Percentiles rank a stretch among this genome's conserved stretches.
Evolutionary conservation across 1,284 basidiomycete species (phyloP).

Genomic region (Flammula alnicola): DNA sequence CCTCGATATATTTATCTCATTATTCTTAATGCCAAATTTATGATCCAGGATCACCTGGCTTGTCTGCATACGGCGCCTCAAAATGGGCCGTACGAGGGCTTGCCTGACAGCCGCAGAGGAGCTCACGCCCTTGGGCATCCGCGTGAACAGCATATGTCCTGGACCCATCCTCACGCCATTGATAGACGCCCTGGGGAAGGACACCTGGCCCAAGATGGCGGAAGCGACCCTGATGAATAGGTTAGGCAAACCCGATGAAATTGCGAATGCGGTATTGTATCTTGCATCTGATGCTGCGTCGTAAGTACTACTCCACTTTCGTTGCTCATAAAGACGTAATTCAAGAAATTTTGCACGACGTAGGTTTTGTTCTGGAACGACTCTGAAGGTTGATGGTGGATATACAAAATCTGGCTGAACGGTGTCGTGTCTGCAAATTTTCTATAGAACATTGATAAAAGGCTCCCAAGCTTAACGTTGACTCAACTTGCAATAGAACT

Average conservation of each 20-base stretch:
- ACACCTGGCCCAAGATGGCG: conserved; percentile 4
- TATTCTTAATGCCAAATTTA: no score
- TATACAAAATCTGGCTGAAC: conserved; percentile 7
- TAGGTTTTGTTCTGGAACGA: conserved; percentile 11
- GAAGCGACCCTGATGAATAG: conserved; percentile 9
- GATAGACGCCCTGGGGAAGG: conserved; percentile 7
- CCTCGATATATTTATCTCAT: not conserved
- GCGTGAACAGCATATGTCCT: conserved; percentile 12
- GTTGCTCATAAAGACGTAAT: not conserved
- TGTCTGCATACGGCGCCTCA: conserved; percentile 13
- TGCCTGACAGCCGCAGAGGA: conserved; percentile 10
- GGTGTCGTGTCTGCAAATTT: no score
- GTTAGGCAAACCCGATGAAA: conserved; percentile 10
- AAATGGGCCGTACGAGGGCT: conserved; percentile 12
- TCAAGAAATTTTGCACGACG: not conserved
- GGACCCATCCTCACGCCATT: conserved; percentile 10
- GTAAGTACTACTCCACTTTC: not conserved
- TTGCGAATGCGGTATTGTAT: conserved; percentile 12
- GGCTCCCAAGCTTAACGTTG: no score
- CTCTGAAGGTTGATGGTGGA: conserved; percentile 8
- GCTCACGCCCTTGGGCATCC: conserved; percentile 9
- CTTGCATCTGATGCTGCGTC: conserved; percentile 11
- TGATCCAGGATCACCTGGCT: conserved; percentile 4
- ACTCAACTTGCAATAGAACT: no score
- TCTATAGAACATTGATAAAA: no score